These are phyloP conservation scores for Naganishia onofrii DNA, from an alignment of 768 basidiomycete species.

Conservation along the genomic window DNA sequence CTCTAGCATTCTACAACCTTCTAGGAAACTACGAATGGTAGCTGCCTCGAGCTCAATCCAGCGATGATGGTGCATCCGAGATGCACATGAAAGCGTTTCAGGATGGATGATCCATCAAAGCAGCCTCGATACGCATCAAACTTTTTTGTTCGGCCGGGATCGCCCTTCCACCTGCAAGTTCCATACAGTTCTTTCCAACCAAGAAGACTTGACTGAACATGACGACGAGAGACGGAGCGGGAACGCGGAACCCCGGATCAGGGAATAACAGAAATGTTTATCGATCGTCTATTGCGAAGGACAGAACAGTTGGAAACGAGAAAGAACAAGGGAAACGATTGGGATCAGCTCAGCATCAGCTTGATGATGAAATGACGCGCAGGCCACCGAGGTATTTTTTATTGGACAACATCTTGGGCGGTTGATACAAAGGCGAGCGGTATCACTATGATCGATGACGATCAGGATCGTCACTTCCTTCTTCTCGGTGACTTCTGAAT, in stretches of 20 bases:
- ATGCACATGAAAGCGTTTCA: not conserved
- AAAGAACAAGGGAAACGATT: not conserved
- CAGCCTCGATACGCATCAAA: not conserved
- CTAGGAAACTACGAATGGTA: no score
- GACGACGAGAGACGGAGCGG: no score
- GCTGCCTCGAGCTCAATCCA: not conserved
- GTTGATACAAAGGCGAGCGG: not conserved
- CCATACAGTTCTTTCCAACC: not conserved
- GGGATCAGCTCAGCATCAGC: not conserved
- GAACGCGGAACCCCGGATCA: not conserved
- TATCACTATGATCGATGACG: not conserved
- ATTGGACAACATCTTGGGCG: not conserved
- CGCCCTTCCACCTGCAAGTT: not conserved
- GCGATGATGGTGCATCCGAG: not conserved
- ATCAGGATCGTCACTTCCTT: not conserved
- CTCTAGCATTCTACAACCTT: no score
- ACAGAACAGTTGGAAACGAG: not conserved
- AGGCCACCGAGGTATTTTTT: not conserved
- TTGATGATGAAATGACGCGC: no score
- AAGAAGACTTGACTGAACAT: not conserved
- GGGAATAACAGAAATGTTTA: not conserved
- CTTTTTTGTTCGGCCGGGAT: not conserved
- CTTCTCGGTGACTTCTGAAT: not conserved
- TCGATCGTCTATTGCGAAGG: not conserved
- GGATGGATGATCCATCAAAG: not conserved